Evolutionary conservation across 768 basidiomycete species (phyloP).

Genomic region (Panus rudis): DNA sequence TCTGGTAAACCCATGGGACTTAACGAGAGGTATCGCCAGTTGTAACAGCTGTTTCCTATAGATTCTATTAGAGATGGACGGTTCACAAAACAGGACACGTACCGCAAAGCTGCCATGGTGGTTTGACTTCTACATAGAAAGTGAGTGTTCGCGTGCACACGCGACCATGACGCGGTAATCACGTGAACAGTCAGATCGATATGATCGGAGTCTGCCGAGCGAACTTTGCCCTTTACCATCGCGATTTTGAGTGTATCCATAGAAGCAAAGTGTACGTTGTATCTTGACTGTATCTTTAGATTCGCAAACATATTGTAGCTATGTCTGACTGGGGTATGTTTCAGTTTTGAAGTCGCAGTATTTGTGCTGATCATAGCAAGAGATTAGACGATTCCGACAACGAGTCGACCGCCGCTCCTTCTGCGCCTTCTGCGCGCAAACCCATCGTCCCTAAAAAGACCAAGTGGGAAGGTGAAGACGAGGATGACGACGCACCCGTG

Average conservation of each 20-base stretch:
- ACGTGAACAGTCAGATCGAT: too few species aligned
- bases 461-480: conserved; percentile 91
- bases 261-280: too few species aligned
- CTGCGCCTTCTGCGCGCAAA: conserved; percentile 20
- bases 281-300: background rate
- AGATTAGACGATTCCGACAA: conserved; percentile 32
- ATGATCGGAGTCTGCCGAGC: too few species aligned
- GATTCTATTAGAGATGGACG: background rate
- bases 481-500: conserved; percentile 71
- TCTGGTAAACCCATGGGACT: conserved; percentile 68
- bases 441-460: conserved; percentile 29
- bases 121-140: background rate
- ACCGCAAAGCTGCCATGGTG: conserved; percentile 8
- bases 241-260: too few species aligned
- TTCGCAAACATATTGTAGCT: background rate
- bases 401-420: conserved; percentile 24
- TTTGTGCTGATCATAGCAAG: conserved; percentile 16
- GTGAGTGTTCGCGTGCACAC: conserved; percentile 1
- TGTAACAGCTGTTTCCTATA: conserved; percentile 38
- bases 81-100: background rate
- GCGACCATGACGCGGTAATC: too few species aligned
- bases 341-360: background rate
- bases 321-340: conserved; percentile 45
- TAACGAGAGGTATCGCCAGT: conserved; percentile 57
- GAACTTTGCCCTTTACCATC: too few species aligned